Evolutionary conservation across 176 grass and related monocot genomes (phyloP).

Genomic region (Triticum aestivum): IWGSC_CS_RefSeq_v2.1 NC_057807.1:511850092-511850591

Average conservation of each 20-base stretch:
- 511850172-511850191: not conserved
- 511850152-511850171: constrained; percentile 4
- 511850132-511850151: not conserved
- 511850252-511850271: not conserved
- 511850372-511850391: not conserved
- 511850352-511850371: not conserved
- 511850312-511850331: not conserved
- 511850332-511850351: not conserved
- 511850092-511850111: constrained; percentile 43
- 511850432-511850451: not conserved
- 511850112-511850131: not conserved
- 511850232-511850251: not conserved
- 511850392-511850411: not conserved
- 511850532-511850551: not conserved
- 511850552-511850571: constrained; percentile 20
- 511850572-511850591: constrained; percentile 19
- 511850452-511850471: not conserved
- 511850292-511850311: not conserved
- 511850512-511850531: not conserved
- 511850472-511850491: not conserved
- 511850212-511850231: not conserved
- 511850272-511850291: not conserved
- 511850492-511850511: not conserved
- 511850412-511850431: not conserved
- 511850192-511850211: not conserved